Base-by-base conservation (phyloP, 208 protist genomes). In the Porcisia deanei region DNA sequence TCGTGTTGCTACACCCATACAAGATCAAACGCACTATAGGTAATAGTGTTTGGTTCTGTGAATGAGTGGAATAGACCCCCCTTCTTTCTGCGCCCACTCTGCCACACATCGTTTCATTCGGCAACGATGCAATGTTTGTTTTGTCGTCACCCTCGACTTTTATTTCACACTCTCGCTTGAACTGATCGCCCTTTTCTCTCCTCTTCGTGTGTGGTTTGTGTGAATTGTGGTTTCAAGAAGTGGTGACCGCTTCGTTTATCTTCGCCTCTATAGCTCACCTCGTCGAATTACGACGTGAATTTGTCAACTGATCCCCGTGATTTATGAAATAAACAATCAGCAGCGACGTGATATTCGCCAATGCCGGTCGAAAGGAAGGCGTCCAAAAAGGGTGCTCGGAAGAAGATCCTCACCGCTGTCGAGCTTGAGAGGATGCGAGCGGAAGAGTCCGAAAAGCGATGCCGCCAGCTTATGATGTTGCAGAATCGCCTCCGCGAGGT, bases 381-480 rank as follows among this genome's bases (percentile, higher is more conserved):
- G 1, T 71, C 77, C 58, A 73, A 71, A 58, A 83, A 83, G 49
- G 53, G 70, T 7, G n/a, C 37, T 1, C 74, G 82, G 22, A 89
- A 83, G 68, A 97, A 96, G 70, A 80, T 76, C 16, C 73, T 95
- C 20, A 87, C 71, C 43, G 72, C 55, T 16, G 76, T 79, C 14
- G 79, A 69, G 65, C 49, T 91, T 41, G 91, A 95, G 73, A 86
- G 83, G n/a, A 73, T 83, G n/a, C 85, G 86, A 43, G 80, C 87
- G 39, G 89, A 95, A 75, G 96, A 94, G 72, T 86, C 86, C 9
- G 92, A 97, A 71, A 78, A 83, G 68, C 90, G 85, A 25, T 74
- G 85, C 37, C 91, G 91, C 1, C 85, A 97, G 76, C 79, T 94
- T 49, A 87, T 84, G 39, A 83, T 97, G 55, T 78, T 97, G 22